phyloP scores from a whole-genome alignment of 345 rosid genomes.

The Trapa incisa region DNA sequence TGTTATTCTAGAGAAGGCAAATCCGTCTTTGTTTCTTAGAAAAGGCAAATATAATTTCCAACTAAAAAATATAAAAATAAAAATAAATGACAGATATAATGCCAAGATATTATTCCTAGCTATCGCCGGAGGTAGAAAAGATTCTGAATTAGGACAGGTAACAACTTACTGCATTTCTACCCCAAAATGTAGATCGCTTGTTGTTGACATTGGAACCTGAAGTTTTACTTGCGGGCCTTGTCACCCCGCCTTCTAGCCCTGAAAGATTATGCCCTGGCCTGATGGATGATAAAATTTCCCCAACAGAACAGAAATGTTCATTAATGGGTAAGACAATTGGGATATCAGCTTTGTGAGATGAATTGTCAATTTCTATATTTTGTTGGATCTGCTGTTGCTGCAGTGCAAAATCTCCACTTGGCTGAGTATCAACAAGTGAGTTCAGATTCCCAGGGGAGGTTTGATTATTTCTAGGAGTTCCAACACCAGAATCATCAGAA shows the following conservation, averaged over 20 bases:
- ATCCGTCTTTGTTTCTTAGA: background rate
- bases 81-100: too few species aligned
- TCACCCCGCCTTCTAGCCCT: slow-evolving; percentile 49
- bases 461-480: slow-evolving; percentile 43
- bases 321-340: slow-evolving; percentile 34
- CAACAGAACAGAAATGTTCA: slow-evolving; percentile 67
- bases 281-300: slow-evolving; percentile 53
- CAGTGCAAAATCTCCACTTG: slow-evolving; percentile 24
- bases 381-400: slow-evolving; percentile 52
- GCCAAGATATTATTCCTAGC: background rate
- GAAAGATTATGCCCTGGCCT: slow-evolving; percentile 46
- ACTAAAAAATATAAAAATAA: too few species aligned
- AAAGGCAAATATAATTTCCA: background rate
- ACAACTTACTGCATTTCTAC: slow-evolving; percentile 73
- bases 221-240: slow-evolving; percentile 47
- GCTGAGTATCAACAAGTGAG: slow-evolving; percentile 25
- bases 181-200: slow-evolving; percentile 79
- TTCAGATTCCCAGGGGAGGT: slow-evolving; percentile 34
- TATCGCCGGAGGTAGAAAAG: background rate
- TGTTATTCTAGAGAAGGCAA: background rate
- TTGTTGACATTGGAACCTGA: slow-evolving; percentile 44
- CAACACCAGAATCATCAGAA: slow-evolving; percentile 73
- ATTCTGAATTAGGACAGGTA: slow-evolving; percentile 8
- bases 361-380: slow-evolving; percentile 39
- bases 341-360: slow-evolving; percentile 28